phyloP scores from a whole-genome alignment of 306 rosid species.

The Ormosia semicastrata region DNA sequence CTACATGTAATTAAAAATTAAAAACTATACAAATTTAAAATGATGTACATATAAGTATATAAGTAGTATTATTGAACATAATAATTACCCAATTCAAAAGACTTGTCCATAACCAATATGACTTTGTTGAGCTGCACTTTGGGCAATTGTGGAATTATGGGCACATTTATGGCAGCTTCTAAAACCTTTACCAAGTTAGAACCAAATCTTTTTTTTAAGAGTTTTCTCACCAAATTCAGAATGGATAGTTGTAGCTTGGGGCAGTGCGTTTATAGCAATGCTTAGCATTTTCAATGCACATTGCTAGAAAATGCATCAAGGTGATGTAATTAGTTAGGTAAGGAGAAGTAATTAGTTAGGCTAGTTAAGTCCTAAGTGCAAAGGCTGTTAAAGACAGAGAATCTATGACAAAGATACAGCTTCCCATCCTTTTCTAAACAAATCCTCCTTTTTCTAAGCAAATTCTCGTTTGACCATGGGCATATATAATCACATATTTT shows the following conservation, averaged over 20 bases:
- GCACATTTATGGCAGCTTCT: background rate
- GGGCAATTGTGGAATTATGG: background rate
- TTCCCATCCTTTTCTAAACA: conserved; percentile 31
- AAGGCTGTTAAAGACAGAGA: conserved; percentile 28
- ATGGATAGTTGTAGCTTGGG: conserved; percentile 25
- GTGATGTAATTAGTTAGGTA: conserved; percentile 29
- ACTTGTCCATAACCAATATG: background rate
- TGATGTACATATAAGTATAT: no score
- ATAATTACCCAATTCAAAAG: background rate
- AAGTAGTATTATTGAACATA: no score
- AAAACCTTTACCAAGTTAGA: background rate
- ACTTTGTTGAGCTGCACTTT: background rate
- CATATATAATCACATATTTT: conserved; percentile 2
- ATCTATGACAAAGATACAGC: conserved; percentile 28
- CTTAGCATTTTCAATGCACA: background rate
- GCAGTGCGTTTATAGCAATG: conserved; percentile 5
- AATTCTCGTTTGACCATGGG: conserved; percentile 15
- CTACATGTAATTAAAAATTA: no score
- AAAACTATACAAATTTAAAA: no score
- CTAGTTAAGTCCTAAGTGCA: conserved; percentile 1
- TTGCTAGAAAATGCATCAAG: conserved; percentile 4
- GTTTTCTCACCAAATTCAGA: conserved; percentile 33
- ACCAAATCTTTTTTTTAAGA: background rate
- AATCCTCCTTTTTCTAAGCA: conserved; percentile 26
- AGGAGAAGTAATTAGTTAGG: conserved; percentile 28